Conservation (phyloP, 768 basidiomycete species). For the Amanita polypyramis region DNA sequence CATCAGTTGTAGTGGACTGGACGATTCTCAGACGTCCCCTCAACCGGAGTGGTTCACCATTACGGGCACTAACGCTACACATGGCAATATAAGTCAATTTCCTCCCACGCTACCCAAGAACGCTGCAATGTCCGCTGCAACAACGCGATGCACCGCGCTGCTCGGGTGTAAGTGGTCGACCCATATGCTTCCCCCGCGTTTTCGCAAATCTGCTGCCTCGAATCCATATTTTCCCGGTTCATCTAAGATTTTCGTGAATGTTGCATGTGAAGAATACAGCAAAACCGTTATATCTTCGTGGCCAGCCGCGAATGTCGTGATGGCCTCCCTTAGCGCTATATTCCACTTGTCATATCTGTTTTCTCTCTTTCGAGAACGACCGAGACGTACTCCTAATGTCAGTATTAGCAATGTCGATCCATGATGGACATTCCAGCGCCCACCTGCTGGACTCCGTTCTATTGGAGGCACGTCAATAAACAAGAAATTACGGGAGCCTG, state of each 20-base stretch:
- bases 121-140: slow-evolving; percentile 32
- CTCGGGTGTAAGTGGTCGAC: slow-evolving; percentile 44
- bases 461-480: slow-evolving; percentile 54
- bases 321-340: slow-evolving; percentile 18
- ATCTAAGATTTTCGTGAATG: slow-evolving; percentile 38
- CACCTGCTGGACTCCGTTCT: slow-evolving; percentile 35
- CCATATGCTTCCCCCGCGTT: slow-evolving; percentile 34
- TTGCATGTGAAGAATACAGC: slow-evolving; percentile 35
- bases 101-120: slow-evolving; percentile 21
- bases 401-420: neutral
- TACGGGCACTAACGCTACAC: neutral
- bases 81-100: neutral
- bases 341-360: slow-evolving; percentile 33
- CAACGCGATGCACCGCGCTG: slow-evolving; percentile 34
- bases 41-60: neutral
- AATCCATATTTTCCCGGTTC: slow-evolving; percentile 33
- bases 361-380: neutral
- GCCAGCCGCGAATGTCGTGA: slow-evolving; percentile 23
- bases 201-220: slow-evolving; percentile 18
- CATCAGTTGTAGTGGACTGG: slow-evolving; percentile 20
- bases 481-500: slow-evolving; percentile 44
- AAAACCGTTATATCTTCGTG: slow-evolving; percentile 38
- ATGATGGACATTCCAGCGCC: neutral
- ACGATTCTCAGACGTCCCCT: too few relatives aligned
- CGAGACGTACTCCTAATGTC: slow-evolving; percentile 1